Base-by-base conservation (phyloP, 225 moss, liverwort and hornwort species). In the Lunularia cruciata region DNA sequence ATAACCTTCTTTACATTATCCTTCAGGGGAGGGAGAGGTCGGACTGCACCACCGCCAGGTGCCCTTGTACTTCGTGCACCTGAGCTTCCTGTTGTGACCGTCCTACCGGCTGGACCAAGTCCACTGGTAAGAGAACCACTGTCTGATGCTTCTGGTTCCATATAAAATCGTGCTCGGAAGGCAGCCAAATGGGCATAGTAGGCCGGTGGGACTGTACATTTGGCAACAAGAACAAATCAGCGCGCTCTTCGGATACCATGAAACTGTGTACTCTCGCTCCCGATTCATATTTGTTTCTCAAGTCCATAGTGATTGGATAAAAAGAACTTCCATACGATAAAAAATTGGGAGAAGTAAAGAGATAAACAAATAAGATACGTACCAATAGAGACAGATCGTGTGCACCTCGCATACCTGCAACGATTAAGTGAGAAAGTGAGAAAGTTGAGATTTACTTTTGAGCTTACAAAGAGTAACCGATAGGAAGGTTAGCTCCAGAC, bases 1-100 rank as follows among this genome's bases (percentile, higher is more conserved):
- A 96, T 96, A 0, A 96, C 95, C 48, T 86, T 86, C 76, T 96
- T 96, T 2, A 96, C 92, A 31, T 92, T 96, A n/a, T 96, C 95
- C 68, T 96, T 96, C 7, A 96, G 56, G 7, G 95, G 81, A 0
- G 95, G 95, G 2, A 96, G 86, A 0, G 92, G 92, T 1, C 95
- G 85, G 1, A 96, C 90, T 7, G 88, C 67, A 0, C 83, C 56
- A 11, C 80, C 88, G 13, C 90, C 90, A 12, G 90, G 38, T 1
- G 79, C 83, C 15, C 92, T 74, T 0, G 88, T 92, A 16, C 86
- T 92, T 12, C 92, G 80, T 12, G 84, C 75, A 18, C 83, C 87
- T 8, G 84, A 84, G 2, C 88, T 88, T 34, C 92, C 95, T 7
- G 88, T 92, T 0, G 86, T 87, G 1, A 84, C 76, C 22, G 86